Evolutionary conservation across 495 filamentous ascomycete genomes (phyloP).

Genomic region (Haplographium delicatum): DNA sequence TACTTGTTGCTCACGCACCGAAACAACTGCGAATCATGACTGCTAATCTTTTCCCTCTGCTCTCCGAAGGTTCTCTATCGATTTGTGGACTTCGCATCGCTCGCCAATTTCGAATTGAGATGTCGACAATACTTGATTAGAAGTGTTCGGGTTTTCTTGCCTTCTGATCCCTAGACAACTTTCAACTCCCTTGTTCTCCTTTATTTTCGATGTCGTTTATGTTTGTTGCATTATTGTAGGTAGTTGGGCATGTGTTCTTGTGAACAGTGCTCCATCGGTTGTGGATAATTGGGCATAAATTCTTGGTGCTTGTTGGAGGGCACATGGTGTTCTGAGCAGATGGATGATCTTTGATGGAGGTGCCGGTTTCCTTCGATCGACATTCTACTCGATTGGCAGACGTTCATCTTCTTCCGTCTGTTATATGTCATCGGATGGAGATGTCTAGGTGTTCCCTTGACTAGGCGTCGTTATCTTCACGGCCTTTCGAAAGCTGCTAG

Average conservation of each 20-base stretch:
- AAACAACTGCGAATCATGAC: constrained; percentile 15
- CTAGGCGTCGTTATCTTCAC: constrained; percentile 12
- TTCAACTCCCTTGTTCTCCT: constrained; percentile 16
- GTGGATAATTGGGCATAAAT: constrained; percentile 16
- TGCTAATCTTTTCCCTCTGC: constrained; percentile 12
- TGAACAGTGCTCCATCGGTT: constrained; percentile 11
- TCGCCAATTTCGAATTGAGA: constrained; percentile 15
- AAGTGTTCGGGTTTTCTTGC: constrained; percentile 4
- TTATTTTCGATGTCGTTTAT: constrained; percentile 27
- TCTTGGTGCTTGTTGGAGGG: constrained; percentile 9
- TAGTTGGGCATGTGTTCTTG: constrained; percentile 1
- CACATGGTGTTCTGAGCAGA: constrained; percentile 19
- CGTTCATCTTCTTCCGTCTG: constrained; percentile 1
- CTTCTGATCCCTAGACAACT: constrained; percentile 12
- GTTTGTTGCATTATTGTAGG: constrained; percentile 23
- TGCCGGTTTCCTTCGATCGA: constrained; percentile 22
- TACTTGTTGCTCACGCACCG: constrained; percentile 4
- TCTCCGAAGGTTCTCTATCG: constrained; percentile 9
- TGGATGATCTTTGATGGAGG: constrained; percentile 21
- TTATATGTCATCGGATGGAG: constrained; percentile 7
- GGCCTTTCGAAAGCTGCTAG: constrained; percentile 13
- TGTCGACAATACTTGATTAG: constrained; percentile 5
- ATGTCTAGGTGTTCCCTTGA: constrained; percentile 17
- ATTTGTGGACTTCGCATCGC: constrained; percentile 13
- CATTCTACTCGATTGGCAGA: constrained; percentile 18